These are phyloP conservation scores for Lentinula lateritia DNA, from an alignment of 768 basidiomycete species.

Conservation along the genomic window DNA sequence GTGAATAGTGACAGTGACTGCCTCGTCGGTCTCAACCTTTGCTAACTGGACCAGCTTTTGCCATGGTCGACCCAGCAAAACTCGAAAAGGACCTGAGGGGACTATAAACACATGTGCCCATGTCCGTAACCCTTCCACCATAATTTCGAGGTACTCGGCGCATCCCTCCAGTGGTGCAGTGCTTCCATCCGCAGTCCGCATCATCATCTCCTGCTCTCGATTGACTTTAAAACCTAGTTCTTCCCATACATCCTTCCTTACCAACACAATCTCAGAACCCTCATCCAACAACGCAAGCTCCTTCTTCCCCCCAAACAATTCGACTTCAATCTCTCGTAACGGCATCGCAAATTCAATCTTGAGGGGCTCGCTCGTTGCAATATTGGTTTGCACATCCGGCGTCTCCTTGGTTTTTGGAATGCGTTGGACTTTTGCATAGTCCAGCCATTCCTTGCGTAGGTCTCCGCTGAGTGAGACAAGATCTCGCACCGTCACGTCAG, in stretches of 20 bases:
- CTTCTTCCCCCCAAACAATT: too few relatives aligned
- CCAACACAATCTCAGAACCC: too few relatives aligned
- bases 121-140: slow-evolving; percentile 13
- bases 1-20: background rate
- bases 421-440: too few relatives aligned
- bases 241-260: background rate
- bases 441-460: too few relatives aligned
- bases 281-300: too few relatives aligned
- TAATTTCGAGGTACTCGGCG: slow-evolving; percentile 11
- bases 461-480: too few relatives aligned
- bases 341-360: too few relatives aligned
- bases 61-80: slow-evolving; percentile 10
- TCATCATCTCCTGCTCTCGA: slow-evolving; percentile 11
- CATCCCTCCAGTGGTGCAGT: slow-evolving; percentile 1
- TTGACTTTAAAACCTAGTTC: slow-evolving; percentile 12
- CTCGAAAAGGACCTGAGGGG: slow-evolving; percentile 11
- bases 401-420: too few relatives aligned
- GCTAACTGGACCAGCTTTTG: slow-evolving; percentile 11
- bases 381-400: too few relatives aligned
- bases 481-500: too few relatives aligned
- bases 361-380: too few relatives aligned
- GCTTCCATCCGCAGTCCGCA: slow-evolving; percentile 17
- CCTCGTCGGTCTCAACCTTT: slow-evolving; percentile 6
- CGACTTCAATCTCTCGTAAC: too few relatives aligned
- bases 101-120: slow-evolving; percentile 19